Base-by-base conservation (phyloP, 1,284 basidiomycete species). In the Ceratobasidium sp. region DNA sequence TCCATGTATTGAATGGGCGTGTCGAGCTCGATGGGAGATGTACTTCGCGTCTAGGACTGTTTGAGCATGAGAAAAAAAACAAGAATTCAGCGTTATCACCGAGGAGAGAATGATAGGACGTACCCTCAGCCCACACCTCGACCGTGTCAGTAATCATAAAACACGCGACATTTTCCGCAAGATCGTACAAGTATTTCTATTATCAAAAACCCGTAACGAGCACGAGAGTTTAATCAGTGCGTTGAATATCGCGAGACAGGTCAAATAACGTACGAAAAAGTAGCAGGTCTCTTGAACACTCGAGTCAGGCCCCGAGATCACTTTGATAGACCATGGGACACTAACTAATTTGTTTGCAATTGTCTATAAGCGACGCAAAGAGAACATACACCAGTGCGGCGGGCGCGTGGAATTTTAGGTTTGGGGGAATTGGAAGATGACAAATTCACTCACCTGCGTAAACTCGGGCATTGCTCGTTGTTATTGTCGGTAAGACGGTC, bases 391-490 rank as follows among this genome's bases (percentile, higher is more conserved):
- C 24, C 36, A n/a, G 41, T 1, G 59, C 9, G 14, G 17, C 29
- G 33, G 29, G 29, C n/a, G 29, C 36, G 57, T 11, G 19, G 17
- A 17, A 41, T 9, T 11, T 7, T 60, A 60, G 6, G 19, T 60
- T 14, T 14, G 27, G 33, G 15, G 5, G 24, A n/a, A n/a, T 11
- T 22, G 29, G 5, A 41, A 29, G 14, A 15, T 15, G 2, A 1
- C 11, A 22, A 1, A 9, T 51, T 7, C n/a, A 33, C 65, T 33
- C 24, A n/a, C 69, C 57, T 72, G 69, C 41, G 54, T 72, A 24
- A 72, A 72, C 24, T 72, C 69, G 44, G 69, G 45, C 69, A 72
- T 72, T 24, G 17, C 36, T n/a, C n/a, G n/a, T n/a, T n/a, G n/a
- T n/a, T n/a, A n/a, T n/a, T n/a, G n/a, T n/a, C n/a, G n/a, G n/a